Percentiles rank a stretch among this genome's conserved stretches.
These are phyloP conservation scores for Rhododendron molle DNA, from an alignment of 148 eudicot species.

Conservation along the genomic window DNA sequence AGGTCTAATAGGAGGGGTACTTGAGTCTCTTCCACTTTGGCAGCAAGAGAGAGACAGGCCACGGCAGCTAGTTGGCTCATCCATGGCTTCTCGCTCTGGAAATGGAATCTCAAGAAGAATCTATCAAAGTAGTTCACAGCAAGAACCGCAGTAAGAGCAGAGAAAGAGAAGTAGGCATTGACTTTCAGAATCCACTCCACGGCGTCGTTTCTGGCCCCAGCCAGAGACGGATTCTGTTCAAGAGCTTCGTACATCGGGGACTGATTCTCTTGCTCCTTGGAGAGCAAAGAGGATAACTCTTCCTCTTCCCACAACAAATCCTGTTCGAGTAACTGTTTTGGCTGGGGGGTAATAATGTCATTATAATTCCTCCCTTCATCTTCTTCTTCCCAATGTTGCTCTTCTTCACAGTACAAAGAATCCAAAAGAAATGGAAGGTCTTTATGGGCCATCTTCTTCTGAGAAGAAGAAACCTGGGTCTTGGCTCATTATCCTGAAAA, in stretches of 20 bases:
- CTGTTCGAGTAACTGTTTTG: not conserved
- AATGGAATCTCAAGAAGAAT: slow-evolving; percentile 2
- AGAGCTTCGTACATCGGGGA: not conserved
- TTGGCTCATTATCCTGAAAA: not conserved
- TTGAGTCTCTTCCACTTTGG: slow-evolving; percentile 23
- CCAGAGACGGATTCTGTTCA: not conserved
- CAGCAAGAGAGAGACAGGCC: slow-evolving; percentile 15
- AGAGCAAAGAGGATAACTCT: slow-evolving; percentile 4
- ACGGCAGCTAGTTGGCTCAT: slow-evolving; percentile 16
- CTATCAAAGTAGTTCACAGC: slow-evolving; percentile 3
- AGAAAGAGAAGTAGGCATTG: slow-evolving; percentile 4
- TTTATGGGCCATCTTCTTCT: not conserved
- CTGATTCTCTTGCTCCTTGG: not conserved
- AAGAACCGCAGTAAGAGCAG: slow-evolving; percentile 4
- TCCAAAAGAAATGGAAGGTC: not conserved
- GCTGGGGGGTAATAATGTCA: not conserved
- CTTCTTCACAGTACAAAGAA: not conserved
- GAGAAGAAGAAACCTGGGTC: not conserved
- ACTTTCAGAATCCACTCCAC: slow-evolving; percentile 4
- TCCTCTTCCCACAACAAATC: not conserved
- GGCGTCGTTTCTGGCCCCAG: not conserved
- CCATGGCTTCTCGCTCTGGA: slow-evolving; percentile 19
- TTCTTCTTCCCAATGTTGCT: not conserved
- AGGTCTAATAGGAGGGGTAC: slow-evolving; percentile 16
- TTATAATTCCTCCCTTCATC: not conserved